Conservation (phyloP, 1,284 basidiomycete species). For the Fomitopsis schrenkii region DNA sequence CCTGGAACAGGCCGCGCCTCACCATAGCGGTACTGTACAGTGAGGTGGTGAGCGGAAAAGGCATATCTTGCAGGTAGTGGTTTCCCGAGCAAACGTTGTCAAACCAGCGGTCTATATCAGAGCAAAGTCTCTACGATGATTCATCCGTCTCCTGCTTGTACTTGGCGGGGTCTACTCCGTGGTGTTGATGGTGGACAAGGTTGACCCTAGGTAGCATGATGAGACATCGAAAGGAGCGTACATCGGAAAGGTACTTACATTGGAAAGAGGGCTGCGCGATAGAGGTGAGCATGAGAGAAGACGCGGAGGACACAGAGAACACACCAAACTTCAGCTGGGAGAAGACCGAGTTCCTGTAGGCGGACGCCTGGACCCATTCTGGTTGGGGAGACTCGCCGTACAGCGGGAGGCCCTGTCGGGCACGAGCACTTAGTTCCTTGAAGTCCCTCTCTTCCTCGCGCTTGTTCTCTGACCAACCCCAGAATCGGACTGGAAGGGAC, state of each 20-base stretch:
- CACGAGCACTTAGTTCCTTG: conserved; percentile 71
- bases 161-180: conserved; percentile 83
- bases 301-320: conserved; percentile 30
- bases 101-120: background rate
- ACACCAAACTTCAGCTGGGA: conserved; percentile 88
- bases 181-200: conserved; percentile 84
- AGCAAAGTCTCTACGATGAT: conserved; percentile 14
- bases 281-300: conserved; percentile 4
- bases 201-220: conserved; percentile 73
- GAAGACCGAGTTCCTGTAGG: conserved; percentile 89
- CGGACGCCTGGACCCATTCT: conserved; percentile 85
- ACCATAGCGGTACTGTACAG: no score
- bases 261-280: conserved; percentile 55
- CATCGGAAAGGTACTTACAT: conserved; percentile 41
- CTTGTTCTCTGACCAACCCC: conserved; percentile 95
- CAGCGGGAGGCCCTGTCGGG: conserved; percentile 72
- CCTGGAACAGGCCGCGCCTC: no score
- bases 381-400: conserved; percentile 84
- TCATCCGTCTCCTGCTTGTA: conserved; percentile 42
- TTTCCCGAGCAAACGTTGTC: background rate
- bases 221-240: background rate
- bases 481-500: conserved; percentile 80
- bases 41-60: no score
- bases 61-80: no score
- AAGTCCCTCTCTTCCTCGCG: conserved; percentile 76